Percentiles rank a stretch among this genome's conserved stretches.
phyloP scores from a whole-genome alignment of 495 filamentous ascomycete genomes.

The Penicillium nucicola region DNA sequence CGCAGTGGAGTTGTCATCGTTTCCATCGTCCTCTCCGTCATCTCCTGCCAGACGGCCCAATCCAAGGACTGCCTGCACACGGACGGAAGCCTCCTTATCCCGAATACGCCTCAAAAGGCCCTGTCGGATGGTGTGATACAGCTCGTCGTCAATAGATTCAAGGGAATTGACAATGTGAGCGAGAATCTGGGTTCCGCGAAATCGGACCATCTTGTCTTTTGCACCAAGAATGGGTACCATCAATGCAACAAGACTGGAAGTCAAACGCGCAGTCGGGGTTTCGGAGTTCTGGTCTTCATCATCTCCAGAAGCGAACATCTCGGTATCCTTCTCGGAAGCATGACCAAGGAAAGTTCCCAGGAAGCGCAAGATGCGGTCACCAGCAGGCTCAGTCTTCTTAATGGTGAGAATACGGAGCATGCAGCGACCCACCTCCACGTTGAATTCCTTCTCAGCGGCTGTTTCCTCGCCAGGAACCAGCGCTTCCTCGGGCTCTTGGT shows the following conservation, averaged over 20 bases:
- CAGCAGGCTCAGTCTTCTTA: conserved; percentile 88
- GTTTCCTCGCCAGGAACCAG: conserved; percentile 50
- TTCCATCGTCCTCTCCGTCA: conserved; percentile 68
- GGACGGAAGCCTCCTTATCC: conserved; percentile 89
- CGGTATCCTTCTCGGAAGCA: conserved; percentile 72
- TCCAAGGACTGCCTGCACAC: conserved; percentile 90
- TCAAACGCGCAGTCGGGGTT: conserved; percentile 77
- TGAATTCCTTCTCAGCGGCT: conserved; percentile 82
- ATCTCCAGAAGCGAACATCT: conserved; percentile 39
- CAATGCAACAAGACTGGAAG: conserved; percentile 64
- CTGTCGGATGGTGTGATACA: conserved; percentile 75
- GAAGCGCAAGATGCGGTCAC: conserved; percentile 82
- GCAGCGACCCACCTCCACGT: conserved; percentile 76
- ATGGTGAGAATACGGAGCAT: conserved; percentile 77
- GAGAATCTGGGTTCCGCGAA: conserved; percentile 83
- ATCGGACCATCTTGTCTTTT: conserved; percentile 91
- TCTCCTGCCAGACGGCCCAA: conserved; percentile 81
- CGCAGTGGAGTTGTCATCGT: conserved; percentile 60
- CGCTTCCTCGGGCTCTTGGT: conserved; percentile 32
- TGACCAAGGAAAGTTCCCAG: conserved; percentile 79
- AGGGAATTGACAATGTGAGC: conserved; percentile 87
- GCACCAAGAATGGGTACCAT: conserved; percentile 67
- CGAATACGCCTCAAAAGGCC: conserved; percentile 78
- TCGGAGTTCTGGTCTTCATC: conserved; percentile 56
- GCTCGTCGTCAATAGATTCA: conserved; percentile 82